A percentile compares a stretch with the other conserved stretches of the same genome.
These are phyloP conservation scores for Arabidopsis suecica DNA, from an alignment of 345 rosid species.

Conservation along the genomic window DNA sequence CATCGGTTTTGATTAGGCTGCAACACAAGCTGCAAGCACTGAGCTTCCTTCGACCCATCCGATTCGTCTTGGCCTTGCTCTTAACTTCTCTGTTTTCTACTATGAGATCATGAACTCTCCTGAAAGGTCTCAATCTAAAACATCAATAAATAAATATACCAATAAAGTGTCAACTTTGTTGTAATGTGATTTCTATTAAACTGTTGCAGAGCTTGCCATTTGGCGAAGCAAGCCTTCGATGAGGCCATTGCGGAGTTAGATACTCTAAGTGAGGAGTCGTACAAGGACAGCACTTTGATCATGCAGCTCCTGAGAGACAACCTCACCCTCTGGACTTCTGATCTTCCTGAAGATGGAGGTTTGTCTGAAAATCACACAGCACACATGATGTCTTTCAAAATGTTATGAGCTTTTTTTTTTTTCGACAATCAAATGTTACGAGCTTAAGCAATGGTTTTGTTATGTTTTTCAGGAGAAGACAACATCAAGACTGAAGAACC, in stretches of 20 bases:
- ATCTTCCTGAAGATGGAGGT: slow-evolving; percentile 99
- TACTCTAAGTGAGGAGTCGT: slow-evolving; percentile 94
- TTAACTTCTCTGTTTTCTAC: slow-evolving; percentile 97
- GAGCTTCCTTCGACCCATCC: slow-evolving; percentile 98
- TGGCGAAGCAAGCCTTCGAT: slow-evolving; percentile 98
- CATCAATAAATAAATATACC: background rate
- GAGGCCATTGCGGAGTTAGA: slow-evolving; percentile 98
- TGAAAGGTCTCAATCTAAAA: slow-evolving; percentile 63
- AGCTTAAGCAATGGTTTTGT: slow-evolving; percentile 7
- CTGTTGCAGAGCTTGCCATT: slow-evolving; percentile 86
- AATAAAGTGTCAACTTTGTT: slow-evolving; percentile 20
- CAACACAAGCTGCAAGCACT: slow-evolving; percentile 81
- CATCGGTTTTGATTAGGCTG: slow-evolving; percentile 60
- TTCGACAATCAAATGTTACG: background rate
- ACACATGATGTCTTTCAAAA: background rate
- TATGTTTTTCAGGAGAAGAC: slow-evolving; percentile 70
- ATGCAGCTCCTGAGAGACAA: slow-evolving; percentile 99
- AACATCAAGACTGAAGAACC: slow-evolving; percentile 72
- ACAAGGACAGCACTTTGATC: slow-evolving; percentile 97
- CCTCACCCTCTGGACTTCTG: slow-evolving; percentile 99
- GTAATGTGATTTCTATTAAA: slow-evolving; percentile 18
- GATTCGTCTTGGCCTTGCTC: slow-evolving; percentile 98
- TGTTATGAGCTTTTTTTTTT: too few species aligned
- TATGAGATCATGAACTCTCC: slow-evolving; percentile 99
- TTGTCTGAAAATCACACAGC: slow-evolving; percentile 18